Conservation (phyloP, 2,329 filamentous ascomycete genomes). For the Aspergillus japonicus region DNA sequence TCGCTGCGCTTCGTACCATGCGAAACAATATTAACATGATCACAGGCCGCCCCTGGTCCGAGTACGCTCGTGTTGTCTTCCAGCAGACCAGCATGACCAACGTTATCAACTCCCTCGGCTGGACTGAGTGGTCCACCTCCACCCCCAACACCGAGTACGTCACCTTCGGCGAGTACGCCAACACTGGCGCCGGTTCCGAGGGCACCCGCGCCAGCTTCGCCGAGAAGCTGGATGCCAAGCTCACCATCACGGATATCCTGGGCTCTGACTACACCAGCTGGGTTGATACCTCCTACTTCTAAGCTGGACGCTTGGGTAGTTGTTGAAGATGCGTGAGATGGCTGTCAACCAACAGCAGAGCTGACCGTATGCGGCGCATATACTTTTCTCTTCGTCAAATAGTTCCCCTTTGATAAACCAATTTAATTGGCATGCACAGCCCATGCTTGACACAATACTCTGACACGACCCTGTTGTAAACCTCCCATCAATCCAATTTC, state of each 20-base stretch:
- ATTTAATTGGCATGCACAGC: not conserved
- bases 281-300: constrained; percentile 46
- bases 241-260: constrained; percentile 48
- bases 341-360: not conserved
- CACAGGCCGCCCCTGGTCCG: constrained; percentile 11
- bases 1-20: not conserved
- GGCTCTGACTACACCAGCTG: constrained; percentile 45
- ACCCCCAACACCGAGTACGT: constrained; percentile 54
- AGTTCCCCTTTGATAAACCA: not conserved
- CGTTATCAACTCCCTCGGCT: constrained; percentile 61
- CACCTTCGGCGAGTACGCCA: constrained; percentile 59
- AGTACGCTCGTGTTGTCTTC: constrained; percentile 12
- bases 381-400: not conserved
- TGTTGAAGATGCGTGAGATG: too few relatives aligned
- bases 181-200: constrained; percentile 56
- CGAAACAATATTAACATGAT: not conserved
- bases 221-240: constrained; percentile 39
- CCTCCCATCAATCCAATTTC: too few relatives aligned
- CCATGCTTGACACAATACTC: not conserved
- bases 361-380: not conserved
- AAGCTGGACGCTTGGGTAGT: not conserved
- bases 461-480: too few relatives aligned
- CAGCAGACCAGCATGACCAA: constrained; percentile 16
- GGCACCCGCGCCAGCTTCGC: constrained; percentile 55
- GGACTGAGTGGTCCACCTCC: constrained; percentile 55